phyloP scores from a whole-genome alignment of 495 filamentous ascomycete genomes.

The Viridothelium virens region DNA sequence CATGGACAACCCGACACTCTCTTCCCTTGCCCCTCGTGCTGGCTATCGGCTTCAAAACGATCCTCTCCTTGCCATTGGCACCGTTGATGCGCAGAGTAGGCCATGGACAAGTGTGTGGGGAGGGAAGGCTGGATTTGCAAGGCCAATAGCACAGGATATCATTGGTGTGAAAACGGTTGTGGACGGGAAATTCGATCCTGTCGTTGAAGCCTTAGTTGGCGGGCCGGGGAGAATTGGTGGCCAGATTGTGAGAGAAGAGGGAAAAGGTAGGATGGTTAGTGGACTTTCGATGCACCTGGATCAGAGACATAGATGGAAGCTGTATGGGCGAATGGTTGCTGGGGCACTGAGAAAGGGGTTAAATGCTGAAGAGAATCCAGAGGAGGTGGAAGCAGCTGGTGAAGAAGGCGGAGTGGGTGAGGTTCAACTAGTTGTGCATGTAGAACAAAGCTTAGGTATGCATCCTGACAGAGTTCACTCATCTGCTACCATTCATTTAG shows the following conservation, averaged over 20 bases:
- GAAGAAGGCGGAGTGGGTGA: constrained; percentile 36
- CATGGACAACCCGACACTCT: constrained; percentile 51
- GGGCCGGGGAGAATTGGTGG: constrained; percentile 31
- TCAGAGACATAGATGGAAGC: constrained; percentile 56
- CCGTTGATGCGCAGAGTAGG: constrained; percentile 52
- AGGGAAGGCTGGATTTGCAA: constrained; percentile 58
- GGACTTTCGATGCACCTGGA: constrained; percentile 62
- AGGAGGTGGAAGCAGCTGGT: constrained; percentile 23
- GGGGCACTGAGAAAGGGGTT: constrained; percentile 41
- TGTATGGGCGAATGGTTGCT: constrained; percentile 55
- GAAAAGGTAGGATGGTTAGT: constrained; percentile 43
- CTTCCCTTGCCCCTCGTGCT: constrained; percentile 1
- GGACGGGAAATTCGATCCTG: constrained; percentile 55
- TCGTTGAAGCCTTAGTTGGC: constrained; percentile 48
- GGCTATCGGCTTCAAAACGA: constrained; percentile 44
- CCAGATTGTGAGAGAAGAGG: constrained; percentile 35
- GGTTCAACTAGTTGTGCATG: constrained; percentile 56
- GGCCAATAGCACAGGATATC: constrained; percentile 47
- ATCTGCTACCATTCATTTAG: not conserved
- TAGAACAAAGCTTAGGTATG: constrained; percentile 60
- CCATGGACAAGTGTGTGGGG: constrained; percentile 73
- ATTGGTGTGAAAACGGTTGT: constrained; percentile 54
- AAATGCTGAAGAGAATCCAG: constrained; percentile 27
- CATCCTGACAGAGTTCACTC: not conserved
- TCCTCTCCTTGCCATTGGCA: constrained; percentile 62